These are phyloP conservation scores for Tricholoma hemisulphureum DNA, from an alignment of 768 basidiomycete genomes.

Conservation along the genomic window DNA sequence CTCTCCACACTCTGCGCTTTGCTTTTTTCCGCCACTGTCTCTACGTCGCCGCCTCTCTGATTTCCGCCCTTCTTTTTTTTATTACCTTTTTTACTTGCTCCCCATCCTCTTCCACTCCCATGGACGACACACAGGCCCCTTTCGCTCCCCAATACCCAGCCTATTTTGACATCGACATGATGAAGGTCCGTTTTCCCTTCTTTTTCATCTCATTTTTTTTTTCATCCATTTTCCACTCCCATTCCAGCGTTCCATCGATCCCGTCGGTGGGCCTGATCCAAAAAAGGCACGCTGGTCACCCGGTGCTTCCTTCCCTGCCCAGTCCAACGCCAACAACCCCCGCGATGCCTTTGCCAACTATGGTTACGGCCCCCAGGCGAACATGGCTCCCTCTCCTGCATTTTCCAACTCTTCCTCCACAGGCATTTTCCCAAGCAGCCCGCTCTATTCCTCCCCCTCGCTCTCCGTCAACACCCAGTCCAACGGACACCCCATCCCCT, in stretches of 20 bases:
- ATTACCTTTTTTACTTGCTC: constrained; percentile 28
- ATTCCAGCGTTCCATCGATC: constrained; percentile 79
- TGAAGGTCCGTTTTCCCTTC: constrained; percentile 59
- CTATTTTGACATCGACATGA: constrained; percentile 89
- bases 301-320: constrained; percentile 46
- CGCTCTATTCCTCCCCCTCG: constrained; percentile 72
- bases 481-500: constrained; percentile 48
- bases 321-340: constrained; percentile 34
- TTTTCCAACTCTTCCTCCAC: constrained; percentile 50
- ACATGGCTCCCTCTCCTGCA: constrained; percentile 49
- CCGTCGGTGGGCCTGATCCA: constrained; percentile 75
- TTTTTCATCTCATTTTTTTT: constrained; percentile 1
- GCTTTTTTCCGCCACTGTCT: constrained; percentile 43
- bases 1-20: no score
- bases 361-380: constrained; percentile 78
- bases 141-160: constrained; percentile 67
- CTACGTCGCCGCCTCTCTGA: no score
- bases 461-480: constrained; percentile 64
- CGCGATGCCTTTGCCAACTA: constrained; percentile 83
- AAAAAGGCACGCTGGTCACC: constrained; percentile 93
- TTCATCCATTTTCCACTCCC: constrained; percentile 4
- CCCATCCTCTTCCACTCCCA: constrained; percentile 35
- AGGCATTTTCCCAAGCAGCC: constrained; percentile 49
- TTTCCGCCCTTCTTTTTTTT: constrained; percentile 45
- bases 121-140: constrained; percentile 75